Base-by-base conservation (phyloP, 2,329 filamentous ascomycete genomes). In the Lachnellula cervina region DNA sequence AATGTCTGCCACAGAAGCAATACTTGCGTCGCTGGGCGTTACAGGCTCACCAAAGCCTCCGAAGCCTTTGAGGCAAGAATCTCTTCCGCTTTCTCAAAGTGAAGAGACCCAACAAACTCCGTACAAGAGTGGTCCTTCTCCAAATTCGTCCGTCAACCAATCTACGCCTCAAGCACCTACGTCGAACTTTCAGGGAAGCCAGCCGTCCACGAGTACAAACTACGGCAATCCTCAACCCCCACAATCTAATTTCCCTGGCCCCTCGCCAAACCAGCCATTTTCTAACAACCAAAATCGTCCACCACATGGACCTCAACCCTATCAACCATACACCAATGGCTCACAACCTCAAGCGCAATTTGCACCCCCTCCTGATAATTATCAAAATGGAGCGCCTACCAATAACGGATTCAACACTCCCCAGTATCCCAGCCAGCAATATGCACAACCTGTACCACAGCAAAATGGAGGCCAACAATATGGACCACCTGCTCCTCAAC, bases 31-130 rank as follows among this genome's bases (percentile, higher is more conserved):
- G 43, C 55, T 73, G 13, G 70, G 70, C 37, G 71, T 72, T 17
- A 68, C 68, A 34, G 71, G 71, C 25, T 55, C 60, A 37, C 63
- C 71, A 35, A 73, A 72, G 52, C 70, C 70, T 37, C 63, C 71
- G 34, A 73, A 72, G 50, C 70, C 70, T 38, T 58, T 66, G 13
- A 58, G 56, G 3, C 42, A 55, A 50, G 54, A 62, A 11, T 32
- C 28, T 11, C 9, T 32, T 32, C 28, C 28, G 28, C 28, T 32
- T 32, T 32, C 28, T 32, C 28, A 32, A 32, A 9, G 28, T 11
- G 48, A 52, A 34, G 42, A 54, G 25, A 32, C 4, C 13, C 23
- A 32, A 16, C 34, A 49, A 35, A 37, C 32, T 34, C 55, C 49
- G 25, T 49, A 35, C 2, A 48, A n/a, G 16, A 53, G 44, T 25